Conservation (phyloP, 345 rosid species). For the Populus davidiana region DNA sequence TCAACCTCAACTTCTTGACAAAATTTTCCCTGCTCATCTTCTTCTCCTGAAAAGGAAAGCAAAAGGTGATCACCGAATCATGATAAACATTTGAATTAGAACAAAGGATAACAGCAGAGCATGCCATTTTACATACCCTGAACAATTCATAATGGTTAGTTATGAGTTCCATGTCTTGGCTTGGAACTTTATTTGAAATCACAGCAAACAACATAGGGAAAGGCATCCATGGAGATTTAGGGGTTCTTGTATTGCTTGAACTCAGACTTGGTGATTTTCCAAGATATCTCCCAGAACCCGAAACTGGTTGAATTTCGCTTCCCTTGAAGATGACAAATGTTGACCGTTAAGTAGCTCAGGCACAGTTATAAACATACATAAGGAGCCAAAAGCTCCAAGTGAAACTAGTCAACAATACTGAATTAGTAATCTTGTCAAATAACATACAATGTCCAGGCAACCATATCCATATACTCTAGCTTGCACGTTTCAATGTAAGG, state of each 20-base stretch:
- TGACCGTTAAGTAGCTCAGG: neutral
- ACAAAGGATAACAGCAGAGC: neutral
- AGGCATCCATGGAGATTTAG: conserved; percentile 96
- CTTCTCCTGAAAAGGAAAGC: conserved; percentile 45
- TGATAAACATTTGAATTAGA: neutral
- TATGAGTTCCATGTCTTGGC: conserved; percentile 54
- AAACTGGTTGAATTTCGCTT: conserved; percentile 23
- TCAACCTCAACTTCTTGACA: conserved; percentile 56
- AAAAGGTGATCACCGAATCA: neutral
- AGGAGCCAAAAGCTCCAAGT: neutral
- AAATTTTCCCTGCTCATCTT: conserved; percentile 63
- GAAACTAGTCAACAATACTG: neutral
- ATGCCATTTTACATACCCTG: conserved; percentile 48
- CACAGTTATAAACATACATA: neutral
- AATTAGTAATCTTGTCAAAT: neutral
- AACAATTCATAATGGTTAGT: conserved; percentile 48
- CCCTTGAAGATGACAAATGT: conserved; percentile 25
- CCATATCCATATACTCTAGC: neutral
- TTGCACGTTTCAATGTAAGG: neutral
- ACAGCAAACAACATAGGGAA: conserved; percentile 81
- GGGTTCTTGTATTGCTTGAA: conserved; percentile 56
- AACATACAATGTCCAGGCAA: neutral
- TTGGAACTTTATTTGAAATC: conserved; percentile 60
- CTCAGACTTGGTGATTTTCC: conserved; percentile 57
- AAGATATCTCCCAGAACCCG: conserved; percentile 40